phyloP scores from a whole-genome alignment of 257 asterid species.

The Solanum bulbocastanum region DNA sequence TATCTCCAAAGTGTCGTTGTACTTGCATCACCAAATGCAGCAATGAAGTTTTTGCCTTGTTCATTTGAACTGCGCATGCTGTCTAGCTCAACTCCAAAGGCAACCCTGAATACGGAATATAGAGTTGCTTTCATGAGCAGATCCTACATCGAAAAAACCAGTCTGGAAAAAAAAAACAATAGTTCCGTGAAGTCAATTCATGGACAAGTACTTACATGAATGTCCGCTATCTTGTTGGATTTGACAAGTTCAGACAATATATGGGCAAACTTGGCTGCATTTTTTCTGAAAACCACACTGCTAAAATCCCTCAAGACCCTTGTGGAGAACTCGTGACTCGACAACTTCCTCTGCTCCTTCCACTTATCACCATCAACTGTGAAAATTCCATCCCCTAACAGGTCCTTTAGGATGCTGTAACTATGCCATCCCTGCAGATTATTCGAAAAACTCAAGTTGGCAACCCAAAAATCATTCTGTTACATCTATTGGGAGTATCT shows the following conservation, averaged over 20 bases:
- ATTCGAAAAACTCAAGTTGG: not conserved
- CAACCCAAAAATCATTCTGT: not conserved
- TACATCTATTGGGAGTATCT: not conserved
- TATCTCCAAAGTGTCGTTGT: slow-evolving; percentile 33
- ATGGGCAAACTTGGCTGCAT: slow-evolving; percentile 32
- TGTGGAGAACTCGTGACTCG: slow-evolving; percentile 61
- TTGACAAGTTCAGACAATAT: slow-evolving; percentile 38
- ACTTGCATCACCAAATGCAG: slow-evolving; percentile 48
- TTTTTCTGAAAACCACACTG: slow-evolving; percentile 34
- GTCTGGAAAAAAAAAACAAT: not conserved
- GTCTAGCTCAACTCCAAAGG: slow-evolving; percentile 41
- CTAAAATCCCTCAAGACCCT: slow-evolving; percentile 57
- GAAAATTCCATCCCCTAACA: slow-evolving; percentile 69
- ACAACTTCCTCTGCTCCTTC: slow-evolving; percentile 60
- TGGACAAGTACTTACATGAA: slow-evolving; percentile 37
- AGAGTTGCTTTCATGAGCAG: slow-evolving; percentile 40
- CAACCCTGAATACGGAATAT: slow-evolving; percentile 41
- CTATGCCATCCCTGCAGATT: slow-evolving; percentile 43
- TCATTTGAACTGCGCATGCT: slow-evolving; percentile 44
- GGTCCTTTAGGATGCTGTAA: slow-evolving; percentile 29
- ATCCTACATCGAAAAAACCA: slow-evolving; percentile 19
- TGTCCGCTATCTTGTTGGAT: slow-evolving; percentile 29
- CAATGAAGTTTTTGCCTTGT: slow-evolving; percentile 27
- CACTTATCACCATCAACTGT: slow-evolving; percentile 75
- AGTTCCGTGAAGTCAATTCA: not conserved